These are phyloP conservation scores for Magnusiomyces paraingens DNA, from an alignment of 1,139 yeast genomes.

Conservation along the genomic window DNA sequence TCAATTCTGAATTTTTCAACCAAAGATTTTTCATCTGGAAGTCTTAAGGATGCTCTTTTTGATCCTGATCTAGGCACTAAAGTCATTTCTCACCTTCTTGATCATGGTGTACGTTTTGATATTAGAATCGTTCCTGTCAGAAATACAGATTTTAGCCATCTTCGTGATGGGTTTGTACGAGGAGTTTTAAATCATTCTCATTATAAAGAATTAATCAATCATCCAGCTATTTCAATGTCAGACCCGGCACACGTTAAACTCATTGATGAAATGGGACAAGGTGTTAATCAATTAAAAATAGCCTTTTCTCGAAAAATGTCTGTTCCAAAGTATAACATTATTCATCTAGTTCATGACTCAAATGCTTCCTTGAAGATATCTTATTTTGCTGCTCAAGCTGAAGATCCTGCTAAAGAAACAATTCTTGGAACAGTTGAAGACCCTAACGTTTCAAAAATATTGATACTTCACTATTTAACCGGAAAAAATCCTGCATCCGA, in stretches of 20 bases:
- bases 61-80: conserved; percentile 50
- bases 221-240: conserved; percentile 15
- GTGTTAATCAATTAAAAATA: conserved; percentile 33
- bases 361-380: conserved; percentile 44
- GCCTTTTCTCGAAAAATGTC: conserved; percentile 35
- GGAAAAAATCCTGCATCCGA: conserved; percentile 55
- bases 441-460: conserved; percentile 45
- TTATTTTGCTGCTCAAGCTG: conserved; percentile 35
- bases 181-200: conserved; percentile 55
- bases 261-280: conserved; percentile 28
- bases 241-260: conserved; percentile 7
- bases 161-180: conserved; percentile 83
- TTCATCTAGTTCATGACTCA: conserved; percentile 44
- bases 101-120: conserved; percentile 54
- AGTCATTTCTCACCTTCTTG: conserved; percentile 50
- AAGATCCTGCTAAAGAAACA: conserved; percentile 31
- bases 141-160: conserved; percentile 82
- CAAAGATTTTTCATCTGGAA: conserved; percentile 19
- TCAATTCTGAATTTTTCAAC: conserved; percentile 7
- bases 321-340: conserved; percentile 52
- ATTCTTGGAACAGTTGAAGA: conserved; percentile 34
- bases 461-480: conserved; percentile 55
- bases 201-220: conserved; percentile 34
- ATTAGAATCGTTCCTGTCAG: conserved; percentile 80
- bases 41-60: conserved; percentile 51